Conservation (phyloP, 164 flowering plant genomes). For the Nymphaea thermarum region DNA sequence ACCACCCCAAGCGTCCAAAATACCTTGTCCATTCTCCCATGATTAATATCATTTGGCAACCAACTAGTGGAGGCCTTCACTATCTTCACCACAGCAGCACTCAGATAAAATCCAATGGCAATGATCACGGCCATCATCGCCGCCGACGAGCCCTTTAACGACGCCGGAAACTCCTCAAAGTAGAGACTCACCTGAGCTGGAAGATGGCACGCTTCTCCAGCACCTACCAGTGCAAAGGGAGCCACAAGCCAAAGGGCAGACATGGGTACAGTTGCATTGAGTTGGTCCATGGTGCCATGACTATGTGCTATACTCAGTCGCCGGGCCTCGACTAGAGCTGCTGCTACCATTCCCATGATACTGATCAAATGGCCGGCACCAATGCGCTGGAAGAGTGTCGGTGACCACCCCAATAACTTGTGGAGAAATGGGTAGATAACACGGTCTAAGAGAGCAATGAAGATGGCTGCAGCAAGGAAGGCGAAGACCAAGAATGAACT, state of each 20-base stretch:
- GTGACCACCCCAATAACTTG: slow-evolving; percentile 16
- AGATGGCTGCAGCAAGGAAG: slow-evolving; percentile 26
- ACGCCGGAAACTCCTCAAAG: slow-evolving; percentile 37
- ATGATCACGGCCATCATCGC: slow-evolving; percentile 17
- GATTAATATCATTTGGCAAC: slow-evolving; percentile 46
- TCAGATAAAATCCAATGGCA: slow-evolving; percentile 34
- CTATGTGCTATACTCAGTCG: slow-evolving; percentile 18
- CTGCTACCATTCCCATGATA: slow-evolving; percentile 26
- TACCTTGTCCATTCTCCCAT: slow-evolving; percentile 45
- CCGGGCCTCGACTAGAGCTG: slow-evolving; percentile 43
- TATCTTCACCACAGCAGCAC: slow-evolving; percentile 33
- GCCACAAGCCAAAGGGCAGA: slow-evolving; percentile 32
- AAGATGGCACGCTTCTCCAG: slow-evolving; percentile 49
- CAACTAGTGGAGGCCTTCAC: slow-evolving; percentile 29
- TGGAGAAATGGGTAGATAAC: slow-evolving; percentile 26
- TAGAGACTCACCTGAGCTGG: slow-evolving; percentile 48
- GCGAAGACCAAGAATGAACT: slow-evolving; percentile 33
- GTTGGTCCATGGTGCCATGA: slow-evolving; percentile 11
- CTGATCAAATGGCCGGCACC: slow-evolving; percentile 53
- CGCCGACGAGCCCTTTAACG: slow-evolving; percentile 24
- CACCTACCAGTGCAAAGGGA: slow-evolving; percentile 22
- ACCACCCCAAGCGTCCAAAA: slow-evolving; percentile 26
- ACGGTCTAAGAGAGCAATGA: slow-evolving; percentile 30
- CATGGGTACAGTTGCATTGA: slow-evolving; percentile 16
- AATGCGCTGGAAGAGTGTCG: slow-evolving; percentile 38